Evolutionary conservation across 805 yeast genomes (phyloP), one percentile per base, ranked within the genome.

Genomic region (Groenewaldozyma tartarivorans): DNA sequence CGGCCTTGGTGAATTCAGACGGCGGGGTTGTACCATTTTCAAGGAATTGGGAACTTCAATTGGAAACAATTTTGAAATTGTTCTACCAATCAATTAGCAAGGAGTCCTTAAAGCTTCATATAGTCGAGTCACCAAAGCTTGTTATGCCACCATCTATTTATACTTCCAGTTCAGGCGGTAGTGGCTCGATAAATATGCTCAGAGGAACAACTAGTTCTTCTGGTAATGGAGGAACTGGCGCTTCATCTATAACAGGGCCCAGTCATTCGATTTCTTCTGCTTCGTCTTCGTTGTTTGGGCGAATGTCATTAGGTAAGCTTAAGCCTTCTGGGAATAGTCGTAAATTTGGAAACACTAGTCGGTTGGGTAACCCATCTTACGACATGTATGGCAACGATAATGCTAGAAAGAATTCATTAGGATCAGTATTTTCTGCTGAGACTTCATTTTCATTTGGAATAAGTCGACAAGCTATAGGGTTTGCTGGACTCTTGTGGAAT

Each of bases 361-460:
- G 53, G 22, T 20, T 48, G 13, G 36, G 38, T 13, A 20, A 16
- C 7, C 20, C 21, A 9, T 35, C 35, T 22, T 9, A 30, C 5
- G 44, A 41, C 6, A 33, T 41, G 20, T 20, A 20, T 34, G 19
- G 20, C 22, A 32, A 20, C 24, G 46, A 42, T 29, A 37, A 44
- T 5, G n/a, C 36, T 6, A 39, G 53, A 15, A 42, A 51, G 9
- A 44, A 50, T 48, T 34, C 52, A 20, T 15, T 44, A 49, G 22
- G 42, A 35, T 58, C 66, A 15, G 51, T 64, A 34, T 50, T 69
- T 35, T 61, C 75, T 33, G 50, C 67, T 44, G 61, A 68, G 45
- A 54, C 65, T 5, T 39, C 48, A 46, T 36, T 56, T 33, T 40
- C 53, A 47, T 42, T 45, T 49, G 40, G 57, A 50, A 27, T 60